Evolutionary conservation across 768 basidiomycete genomes (phyloP), one percentile per base, ranked within the genome.

Genomic region (Lenzites betulinus): DNA sequence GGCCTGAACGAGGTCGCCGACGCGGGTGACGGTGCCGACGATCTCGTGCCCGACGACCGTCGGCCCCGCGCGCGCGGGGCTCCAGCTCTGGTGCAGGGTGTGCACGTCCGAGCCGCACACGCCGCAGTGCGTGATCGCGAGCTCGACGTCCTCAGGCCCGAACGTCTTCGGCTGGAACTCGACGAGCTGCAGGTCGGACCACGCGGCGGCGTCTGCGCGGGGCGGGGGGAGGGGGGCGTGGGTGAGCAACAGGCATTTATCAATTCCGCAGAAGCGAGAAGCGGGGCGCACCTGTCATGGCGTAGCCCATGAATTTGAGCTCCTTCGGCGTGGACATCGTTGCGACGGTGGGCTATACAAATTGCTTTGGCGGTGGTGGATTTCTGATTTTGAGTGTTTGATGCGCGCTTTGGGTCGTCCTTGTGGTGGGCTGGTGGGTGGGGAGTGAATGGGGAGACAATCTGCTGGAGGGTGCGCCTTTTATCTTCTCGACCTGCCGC

Each of bases 31-130:
- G 13, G 70, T 71, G 2, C 85, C 87, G 48, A 83, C 77, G 57
- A 87, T 83, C 69, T 85, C 84, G 66, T 86, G 83, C 11, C 70
- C 71, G 44, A 67, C 68, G 41, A 71, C 62, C 42, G 71, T 60
- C 5, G 70, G 71, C 7, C 67, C 58, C 59, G 66, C 59, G 49
- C 48, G 47, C 28, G 57, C 46, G 36, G 66, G 55, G 47, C 69
- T 76, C 79, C 79, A 70, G 47, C 76, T 78, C 25, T 74, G 73
- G 15, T 74, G 74, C 51, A 77, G 67, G 33, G 77, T 78, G 67
- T 81, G 79, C 1, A 79, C 77, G 69, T 85, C 84, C 11, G 80
- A 79, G 41, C 79, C 83, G 62, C 84, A 85, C 22, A 83, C 80
- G 33, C 73, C 72, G 62, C 73, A 83, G 66, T 75, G 80, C 26